Conservation (phyloP, 805 yeast species). For the Aciculoconidium aculeatum region DNA sequence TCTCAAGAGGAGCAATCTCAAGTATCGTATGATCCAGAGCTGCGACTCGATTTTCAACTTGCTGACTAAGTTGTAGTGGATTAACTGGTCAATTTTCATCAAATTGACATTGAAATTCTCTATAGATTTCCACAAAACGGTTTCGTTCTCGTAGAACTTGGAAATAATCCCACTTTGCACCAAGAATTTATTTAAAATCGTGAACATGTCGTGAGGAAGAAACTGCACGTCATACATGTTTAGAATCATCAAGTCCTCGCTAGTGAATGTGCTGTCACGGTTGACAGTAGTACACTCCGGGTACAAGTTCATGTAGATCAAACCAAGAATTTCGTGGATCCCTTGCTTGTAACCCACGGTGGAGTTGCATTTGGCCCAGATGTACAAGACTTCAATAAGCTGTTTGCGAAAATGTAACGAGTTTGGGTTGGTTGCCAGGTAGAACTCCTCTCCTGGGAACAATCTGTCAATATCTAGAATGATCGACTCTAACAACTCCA, state of each 20-base stretch:
- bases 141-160: slow-evolving; percentile 33
- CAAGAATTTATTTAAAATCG: slow-evolving; percentile 39
- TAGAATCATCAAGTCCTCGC: slow-evolving; percentile 29
- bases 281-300: slow-evolving; percentile 26
- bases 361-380: slow-evolving; percentile 46
- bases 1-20: slow-evolving; percentile 40
- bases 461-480: slow-evolving; percentile 48
- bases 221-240: slow-evolving; percentile 34
- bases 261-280: slow-evolving; percentile 9
- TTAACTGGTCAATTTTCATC: slow-evolving; percentile 45
- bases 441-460: slow-evolving; percentile 42
- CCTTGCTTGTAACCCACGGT: slow-evolving; percentile 45
- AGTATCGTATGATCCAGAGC: slow-evolving; percentile 51
- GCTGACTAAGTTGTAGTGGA: slow-evolving; percentile 39
- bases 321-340: slow-evolving; percentile 47
- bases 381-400: slow-evolving; percentile 39
- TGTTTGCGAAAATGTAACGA: slow-evolving; percentile 18
- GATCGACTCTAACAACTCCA: slow-evolving; percentile 37
- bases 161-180: slow-evolving; percentile 33
- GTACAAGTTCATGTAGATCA: slow-evolving; percentile 37
- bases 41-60: slow-evolving; percentile 44
- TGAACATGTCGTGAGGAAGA: slow-evolving; percentile 39
- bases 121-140: slow-evolving; percentile 39
- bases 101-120: slow-evolving; percentile 42
- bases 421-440: slow-evolving; percentile 13